These are phyloP conservation scores for Pythium aristosporum DNA, from an alignment of 352 stramenopile species.

Conservation along the genomic window DNA sequence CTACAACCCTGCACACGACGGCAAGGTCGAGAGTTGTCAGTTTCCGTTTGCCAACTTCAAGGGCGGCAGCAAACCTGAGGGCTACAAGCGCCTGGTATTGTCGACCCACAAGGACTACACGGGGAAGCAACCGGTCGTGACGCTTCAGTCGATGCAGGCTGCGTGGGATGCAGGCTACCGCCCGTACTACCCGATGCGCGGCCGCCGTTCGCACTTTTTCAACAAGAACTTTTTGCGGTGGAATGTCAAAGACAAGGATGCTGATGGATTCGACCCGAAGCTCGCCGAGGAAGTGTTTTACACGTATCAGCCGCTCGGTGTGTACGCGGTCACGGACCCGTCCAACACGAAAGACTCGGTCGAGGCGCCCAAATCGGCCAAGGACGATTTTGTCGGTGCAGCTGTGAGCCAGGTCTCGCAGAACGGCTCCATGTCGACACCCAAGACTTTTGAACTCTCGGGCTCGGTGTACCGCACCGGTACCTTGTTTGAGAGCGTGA, in stretches of 20 bases:
- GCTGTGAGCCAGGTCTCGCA: constrained; percentile 17
- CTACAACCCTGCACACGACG: constrained; percentile 56
- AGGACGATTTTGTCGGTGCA: constrained; percentile 27
- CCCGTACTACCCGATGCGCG: constrained; percentile 85
- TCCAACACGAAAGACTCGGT: constrained; percentile 27
- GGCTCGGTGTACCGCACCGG: constrained; percentile 23
- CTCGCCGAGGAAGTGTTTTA: constrained; percentile 59
- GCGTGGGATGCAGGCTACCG: constrained; percentile 58
- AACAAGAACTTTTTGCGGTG: constrained; percentile 73
- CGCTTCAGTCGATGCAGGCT: constrained; percentile 66
- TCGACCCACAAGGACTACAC: constrained; percentile 52
- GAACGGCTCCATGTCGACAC: constrained; percentile 27
- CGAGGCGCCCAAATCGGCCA: constrained; percentile 22
- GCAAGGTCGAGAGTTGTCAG: constrained; percentile 79
- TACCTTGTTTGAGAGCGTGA: constrained; percentile 15
- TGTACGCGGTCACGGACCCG: constrained; percentile 68
- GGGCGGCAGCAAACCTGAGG: constrained; percentile 31
- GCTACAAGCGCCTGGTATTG: constrained; percentile 46
- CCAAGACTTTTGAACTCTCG: constrained; percentile 28
- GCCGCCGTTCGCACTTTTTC: constrained; percentile 87
- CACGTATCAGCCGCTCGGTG: constrained; percentile 66
- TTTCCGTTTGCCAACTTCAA: constrained; percentile 82
- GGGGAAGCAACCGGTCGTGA: constrained; percentile 36
- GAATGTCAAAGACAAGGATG: constrained; percentile 48
- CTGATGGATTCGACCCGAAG: constrained; percentile 48